phyloP scores from a whole-genome alignment of 345 rosid species.

The Hevea brasiliensis region DNA sequence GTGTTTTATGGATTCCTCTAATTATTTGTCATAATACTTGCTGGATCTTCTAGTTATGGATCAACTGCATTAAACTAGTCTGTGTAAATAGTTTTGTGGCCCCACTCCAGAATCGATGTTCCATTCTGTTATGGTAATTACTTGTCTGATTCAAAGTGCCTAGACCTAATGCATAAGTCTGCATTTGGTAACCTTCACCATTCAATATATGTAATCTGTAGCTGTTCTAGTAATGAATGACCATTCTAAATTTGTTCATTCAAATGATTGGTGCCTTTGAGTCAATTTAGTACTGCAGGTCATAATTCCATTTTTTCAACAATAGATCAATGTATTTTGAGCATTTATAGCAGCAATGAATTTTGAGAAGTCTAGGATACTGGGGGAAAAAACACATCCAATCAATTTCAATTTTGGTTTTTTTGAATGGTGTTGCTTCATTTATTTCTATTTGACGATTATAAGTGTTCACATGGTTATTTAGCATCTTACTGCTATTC shows the following conservation, averaged over 20 bases:
- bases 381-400: not conserved
- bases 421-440: too few relatives aligned
- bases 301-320: not conserved
- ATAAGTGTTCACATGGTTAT: too few relatives aligned
- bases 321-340: not conserved
- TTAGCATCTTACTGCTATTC: too few relatives aligned
- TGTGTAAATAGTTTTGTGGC: not conserved
- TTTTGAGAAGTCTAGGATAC: conserved; percentile 2
- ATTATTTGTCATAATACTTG: conserved; percentile 10
- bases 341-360: conserved; percentile 15
- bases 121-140: not conserved
- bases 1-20: conserved; percentile 1
- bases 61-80: not conserved
- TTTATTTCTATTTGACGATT: too few relatives aligned
- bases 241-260: conserved; percentile 3
- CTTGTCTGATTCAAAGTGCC: not conserved
- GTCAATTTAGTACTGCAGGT: not conserved
- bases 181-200: not conserved
- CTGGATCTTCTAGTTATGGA: not conserved
- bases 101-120: conserved; percentile 4
- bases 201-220: not conserved
- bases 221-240: not conserved
- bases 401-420: too few relatives aligned
- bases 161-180: not conserved
- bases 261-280: not conserved